A percentile compares a stretch with the other conserved stretches of the same genome.
These are phyloP conservation scores for Penicillium sp. DNA, from an alignment of 2,329 filamentous ascomycete species.

Conservation along the genomic window DNA sequence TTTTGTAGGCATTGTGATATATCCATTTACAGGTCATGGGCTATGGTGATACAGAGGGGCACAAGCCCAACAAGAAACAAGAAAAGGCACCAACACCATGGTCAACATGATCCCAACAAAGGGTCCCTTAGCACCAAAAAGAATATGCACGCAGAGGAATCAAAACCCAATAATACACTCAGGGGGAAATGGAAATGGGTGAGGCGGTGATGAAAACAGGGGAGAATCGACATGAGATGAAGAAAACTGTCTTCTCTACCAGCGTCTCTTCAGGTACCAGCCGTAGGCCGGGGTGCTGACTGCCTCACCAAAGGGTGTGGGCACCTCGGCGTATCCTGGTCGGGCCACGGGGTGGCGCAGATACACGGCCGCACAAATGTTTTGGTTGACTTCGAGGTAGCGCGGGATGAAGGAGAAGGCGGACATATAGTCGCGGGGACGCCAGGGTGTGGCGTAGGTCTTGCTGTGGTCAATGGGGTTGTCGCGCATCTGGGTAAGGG, in stretches of 20 bases:
- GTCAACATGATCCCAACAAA: conserved; percentile 20
- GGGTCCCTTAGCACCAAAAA: conserved; percentile 11
- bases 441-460: conserved; percentile 90
- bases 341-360: conserved; percentile 88
- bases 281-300: conserved; percentile 82
- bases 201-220: conserved; percentile 20
- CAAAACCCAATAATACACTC: conserved; percentile 39
- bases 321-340: conserved; percentile 75
- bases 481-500: conserved; percentile 64
- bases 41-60: conserved; percentile 26
- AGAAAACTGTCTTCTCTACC: conserved; percentile 31
- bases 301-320: conserved; percentile 71
- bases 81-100: conserved; percentile 28
- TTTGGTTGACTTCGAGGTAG: conserved; percentile 97
- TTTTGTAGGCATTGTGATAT: conserved; percentile 9
- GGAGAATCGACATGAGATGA: conserved; percentile 10
- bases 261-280: conserved; percentile 87
- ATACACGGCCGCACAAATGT: conserved; percentile 93
- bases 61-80: conserved; percentile 16
- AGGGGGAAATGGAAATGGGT: conserved; percentile 8
- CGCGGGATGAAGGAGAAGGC: conserved; percentile 92
- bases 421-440: conserved; percentile 79
- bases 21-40: conserved; percentile 26
- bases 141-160: conserved; percentile 24
- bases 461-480: conserved; percentile 75